Conservation (phyloP, 148 eudicot genomes). For the Linanthus parryae region DNA sequence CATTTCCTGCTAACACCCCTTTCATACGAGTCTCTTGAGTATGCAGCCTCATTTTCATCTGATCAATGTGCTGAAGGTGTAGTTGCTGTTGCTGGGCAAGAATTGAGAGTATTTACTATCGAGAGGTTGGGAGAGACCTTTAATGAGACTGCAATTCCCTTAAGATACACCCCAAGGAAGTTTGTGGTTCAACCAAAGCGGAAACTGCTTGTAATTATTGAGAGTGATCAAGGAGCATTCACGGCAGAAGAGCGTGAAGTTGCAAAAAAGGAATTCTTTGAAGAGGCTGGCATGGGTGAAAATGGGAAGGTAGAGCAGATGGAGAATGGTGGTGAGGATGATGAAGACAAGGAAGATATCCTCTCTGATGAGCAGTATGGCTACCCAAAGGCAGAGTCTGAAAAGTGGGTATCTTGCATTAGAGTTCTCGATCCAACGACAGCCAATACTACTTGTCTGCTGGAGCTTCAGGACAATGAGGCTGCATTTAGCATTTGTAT, state of each 20-base stretch:
- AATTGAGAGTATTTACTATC: conserved; percentile 79
- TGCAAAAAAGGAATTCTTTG: conserved; percentile 81
- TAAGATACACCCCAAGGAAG: conserved; percentile 94
- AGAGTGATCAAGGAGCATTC: conserved; percentile 94
- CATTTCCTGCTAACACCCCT: conserved; percentile 92
- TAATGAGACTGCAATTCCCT: conserved; percentile 78
- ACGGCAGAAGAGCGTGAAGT: conserved; percentile 93
- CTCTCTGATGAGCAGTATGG: conserved; percentile 95
- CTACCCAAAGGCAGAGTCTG: conserved; percentile 87
- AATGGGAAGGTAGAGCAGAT: conserved; percentile 67
- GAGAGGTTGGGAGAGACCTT: conserved; percentile 97
- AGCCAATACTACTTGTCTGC: conserved; percentile 66
- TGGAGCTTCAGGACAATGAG: conserved; percentile 98
- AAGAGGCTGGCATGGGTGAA: conserved; percentile 71
- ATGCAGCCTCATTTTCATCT: conserved; percentile 93
- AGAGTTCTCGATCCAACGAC: conserved; percentile 92
- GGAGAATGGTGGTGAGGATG: conserved; percentile 82
- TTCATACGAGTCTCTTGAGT: conserved; percentile 88
- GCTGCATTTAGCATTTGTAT: conserved; percentile 95
- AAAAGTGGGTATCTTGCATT: conserved; percentile 95
- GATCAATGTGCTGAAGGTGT: conserved; percentile 99
- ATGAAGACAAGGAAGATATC: conserved; percentile 63
- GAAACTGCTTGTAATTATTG: conserved; percentile 72
- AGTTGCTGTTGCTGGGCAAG: conserved; percentile 96
- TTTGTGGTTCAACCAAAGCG: conserved; percentile 84